A percentile compares a stretch with the other conserved stretches of the same genome.
Conservation (phyloP, 2,329 filamentous ascomycete species). For the Neofusicoccum laricinum region DNA sequence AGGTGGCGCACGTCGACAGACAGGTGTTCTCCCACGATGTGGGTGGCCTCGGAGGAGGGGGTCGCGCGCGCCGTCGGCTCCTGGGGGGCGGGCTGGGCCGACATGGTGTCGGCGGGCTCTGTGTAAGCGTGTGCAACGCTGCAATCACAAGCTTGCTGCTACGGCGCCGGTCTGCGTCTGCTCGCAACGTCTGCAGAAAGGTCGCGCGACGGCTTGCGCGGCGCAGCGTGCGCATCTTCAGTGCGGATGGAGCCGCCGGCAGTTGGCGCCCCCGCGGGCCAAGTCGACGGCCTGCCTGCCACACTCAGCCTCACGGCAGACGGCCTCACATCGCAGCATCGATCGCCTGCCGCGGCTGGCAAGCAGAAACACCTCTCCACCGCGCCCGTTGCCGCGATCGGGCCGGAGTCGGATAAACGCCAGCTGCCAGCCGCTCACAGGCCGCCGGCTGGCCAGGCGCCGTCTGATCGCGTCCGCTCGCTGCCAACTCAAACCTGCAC, state of each 20-base stretch:
- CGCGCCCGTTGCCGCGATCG: background rate
- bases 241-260: background rate
- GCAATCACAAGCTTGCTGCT: background rate
- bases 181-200: background rate
- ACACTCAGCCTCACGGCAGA: too few relatives aligned
- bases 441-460: background rate
- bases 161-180: background rate
- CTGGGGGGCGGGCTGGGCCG: background rate
- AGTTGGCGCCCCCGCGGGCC: background rate
- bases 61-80: background rate
- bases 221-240: background rate
- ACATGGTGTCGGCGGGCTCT: background rate
- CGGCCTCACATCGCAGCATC: too few relatives aligned
- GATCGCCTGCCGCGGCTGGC: too few relatives aligned
- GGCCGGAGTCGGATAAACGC: background rate
- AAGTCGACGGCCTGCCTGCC: background rate
- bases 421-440: background rate
- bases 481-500: background rate
- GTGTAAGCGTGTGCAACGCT: background rate
- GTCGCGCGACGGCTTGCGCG: background rate
- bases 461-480: background rate
- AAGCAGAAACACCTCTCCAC: background rate
- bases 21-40: constrained; percentile 13
- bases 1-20: constrained; percentile 6
- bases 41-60: background rate